Evolutionary conservation across 2,329 filamentous ascomycete species (phyloP), one percentile per base, ranked within the genome.

Genomic region (Hypoxylon sp.): DNA sequence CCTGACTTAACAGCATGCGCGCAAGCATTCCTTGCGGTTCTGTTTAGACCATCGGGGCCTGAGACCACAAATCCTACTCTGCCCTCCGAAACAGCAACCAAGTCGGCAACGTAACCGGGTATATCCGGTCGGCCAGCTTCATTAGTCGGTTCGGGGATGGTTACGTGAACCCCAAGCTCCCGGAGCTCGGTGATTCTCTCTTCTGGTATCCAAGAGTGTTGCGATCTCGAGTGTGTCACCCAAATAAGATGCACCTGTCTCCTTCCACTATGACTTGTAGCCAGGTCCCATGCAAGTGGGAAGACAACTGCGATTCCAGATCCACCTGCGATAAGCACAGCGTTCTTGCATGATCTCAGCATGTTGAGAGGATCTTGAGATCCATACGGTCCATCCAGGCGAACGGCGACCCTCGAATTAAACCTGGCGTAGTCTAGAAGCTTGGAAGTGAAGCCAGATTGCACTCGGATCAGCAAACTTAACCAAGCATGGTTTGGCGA

Each of bases 371-470:
- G 86, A 70, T 87, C 84, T 0, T 81, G 79, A 8, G 86, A 89
- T 42, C 89, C 89, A 72, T 92, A 91, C 0, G 89, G 89, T 0
- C 89, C 89, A 70, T 92, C 88, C n/a, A 91, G 76, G 6, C 85
- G 82, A 24, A 90, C 80, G 1, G 74, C 71, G 0, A 85, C 80
- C 1, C 80, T 80, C 5, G 80, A 71, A 63, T 86, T 80, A 0
- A 76, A 72, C 7, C 78, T 79, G 1, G 88, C 87, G 71, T 88
- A 80, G 32, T 79, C 73, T 1, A 91, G 81, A 7, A 91, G 82
- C 55, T 84, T 83, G 2, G 79, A 78, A 0, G 89, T 88, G 78
- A 91, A 91, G 11, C 89, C 88, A 48, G 83, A 77, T 69, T 88
- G 85, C 3, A 86, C 84, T 67, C 89, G 85, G 67, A 91, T 86